Evolutionary conservation across 805 yeast genomes (phyloP), one percentile per base, ranked within the genome.

Genomic region (Schizosaccharomyces cryophilus): DNA sequence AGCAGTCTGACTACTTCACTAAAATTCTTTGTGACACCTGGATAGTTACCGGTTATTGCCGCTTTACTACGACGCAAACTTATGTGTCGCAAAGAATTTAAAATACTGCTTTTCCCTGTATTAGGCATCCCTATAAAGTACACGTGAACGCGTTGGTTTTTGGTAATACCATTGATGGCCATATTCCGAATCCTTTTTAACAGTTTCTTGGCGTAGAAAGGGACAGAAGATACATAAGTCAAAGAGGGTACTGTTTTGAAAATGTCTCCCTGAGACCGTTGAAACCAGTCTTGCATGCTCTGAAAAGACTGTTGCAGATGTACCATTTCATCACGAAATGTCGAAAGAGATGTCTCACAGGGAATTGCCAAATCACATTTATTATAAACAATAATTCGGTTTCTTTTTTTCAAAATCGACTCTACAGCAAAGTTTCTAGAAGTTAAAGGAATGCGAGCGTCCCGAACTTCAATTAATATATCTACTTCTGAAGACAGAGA

Each of bases 101-200:
- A 83, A 59, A 93, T 69, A 0, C 96, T 84, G 13, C 95, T 85
- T 70, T 93, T 93, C 0, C 98, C 98, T n/a, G 88, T 95, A 69
- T 93, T 93, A 1, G 98, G 98, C 93, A 93, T 85, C 0, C 98
- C 98, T 5, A 84, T 82, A 56, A 90, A 79, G 74, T 89, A 74
- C 62, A 85, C 70, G 26, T 88, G 72, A 59, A 85, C 73, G 0
- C 97, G 21, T 29, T 29, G 17, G 29, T 51, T 51, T 2, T 5
- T 17, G 17, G 56, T 17, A 17, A 35, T 13, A 2, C 30, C 56
- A 24, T 51, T 31, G 17, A 19, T 97, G 63, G 88, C 15, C 30
- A 40, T 19, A n/a, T 11, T 56, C 26, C 38, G 47, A 13, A 56
- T 29, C 11, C 9, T 19, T 56, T 35, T 26, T 31, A 40, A 24